A percentile compares a stretch with the other conserved stretches of the same genome.
These are phyloP conservation scores for Petunia axillaris DNA, from an alignment of 257 asterid species.

Conservation along the genomic window DNA sequence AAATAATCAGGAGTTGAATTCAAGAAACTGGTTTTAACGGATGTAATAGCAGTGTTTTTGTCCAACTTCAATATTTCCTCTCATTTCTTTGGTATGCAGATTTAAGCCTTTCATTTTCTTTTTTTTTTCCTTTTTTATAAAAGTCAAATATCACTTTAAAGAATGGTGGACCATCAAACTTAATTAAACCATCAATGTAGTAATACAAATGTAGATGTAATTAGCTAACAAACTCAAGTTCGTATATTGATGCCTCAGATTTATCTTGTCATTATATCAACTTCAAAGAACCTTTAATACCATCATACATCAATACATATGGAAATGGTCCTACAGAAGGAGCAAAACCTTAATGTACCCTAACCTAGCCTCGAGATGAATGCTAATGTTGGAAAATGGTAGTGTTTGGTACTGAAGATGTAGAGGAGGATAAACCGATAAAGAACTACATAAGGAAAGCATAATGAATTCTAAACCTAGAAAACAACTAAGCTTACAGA, in stretches of 20 bases:
- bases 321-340: constrained; percentile 28
- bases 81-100: too few relatives aligned
- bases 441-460: constrained; percentile 23
- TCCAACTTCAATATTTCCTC: too few relatives aligned
- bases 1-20: too few relatives aligned
- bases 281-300: not conserved
- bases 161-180: not conserved
- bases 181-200: not conserved
- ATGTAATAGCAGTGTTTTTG: not conserved
- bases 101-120: too few relatives aligned
- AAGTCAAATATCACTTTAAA: not conserved
- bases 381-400: not conserved
- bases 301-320: not conserved
- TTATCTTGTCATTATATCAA: not conserved
- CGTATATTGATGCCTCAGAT: not conserved
- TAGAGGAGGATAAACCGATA: constrained; percentile 8
- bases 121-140: not conserved
- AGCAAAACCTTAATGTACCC: not conserved
- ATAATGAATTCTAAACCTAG: constrained; percentile 25
- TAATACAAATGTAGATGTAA: not conserved
- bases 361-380: constrained; percentile 19
- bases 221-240: not conserved
- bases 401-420: not conserved
- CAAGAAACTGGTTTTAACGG: too few relatives aligned
- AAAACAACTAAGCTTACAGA: constrained; percentile 35